Evolutionary conservation across 2,329 filamentous ascomycete genomes (phyloP), one percentile per base, ranked within the genome.

Genomic region (Aspergillus sergii): DNA sequence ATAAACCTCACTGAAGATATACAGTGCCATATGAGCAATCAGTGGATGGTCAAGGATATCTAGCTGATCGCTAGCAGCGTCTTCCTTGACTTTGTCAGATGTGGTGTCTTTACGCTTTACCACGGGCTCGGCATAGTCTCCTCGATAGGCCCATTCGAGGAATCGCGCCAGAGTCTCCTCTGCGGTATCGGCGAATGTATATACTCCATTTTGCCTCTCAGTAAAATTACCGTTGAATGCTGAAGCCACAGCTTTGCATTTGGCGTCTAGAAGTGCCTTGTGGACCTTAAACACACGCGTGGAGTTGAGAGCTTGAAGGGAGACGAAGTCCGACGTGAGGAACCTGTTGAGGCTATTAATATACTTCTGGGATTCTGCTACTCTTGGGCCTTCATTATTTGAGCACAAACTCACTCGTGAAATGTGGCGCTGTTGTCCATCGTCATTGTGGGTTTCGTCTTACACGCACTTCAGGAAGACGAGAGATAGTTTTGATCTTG

Each of bases 1-100:
- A 45, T 64, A 66, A 11, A 26, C n/a, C 9, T 66, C 54, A 8
- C 57, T 57, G 36, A 66, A 66, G 28, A 66, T 61, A 16, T 64
- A 61, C 23, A 64, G 26, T 19, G 30, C 28, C 32, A 66, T 34
- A 41, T 66, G 56, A 12, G 41, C 46, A 16, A 61, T 11, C 7
- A 64, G 50, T 8, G 50, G 57, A 51, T 64, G 55, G 21, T 57
- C n/a, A 9, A 26, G n/a, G 16, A 36, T 39, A 16, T 34, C 16
- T 28, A 59, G 46, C n/a, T 41, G 46, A 16, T 51, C 12, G 1
- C 43, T 3, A 23, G n/a, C 21, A 54, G 30, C 3, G 0, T 0
- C 19, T 41, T 19, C 4, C 2, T n/a, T 41, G 16, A 4, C 19
- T n/a, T 41, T n/a, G 16, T n/a, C 39, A 4, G 39, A 19, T 41